Percentiles rank a stretch among this genome's conserved stretches.
These are phyloP conservation scores for Tetrapisispora namnaoensis DNA, from an alignment of 805 yeast species.

Conservation along the genomic window DNA sequence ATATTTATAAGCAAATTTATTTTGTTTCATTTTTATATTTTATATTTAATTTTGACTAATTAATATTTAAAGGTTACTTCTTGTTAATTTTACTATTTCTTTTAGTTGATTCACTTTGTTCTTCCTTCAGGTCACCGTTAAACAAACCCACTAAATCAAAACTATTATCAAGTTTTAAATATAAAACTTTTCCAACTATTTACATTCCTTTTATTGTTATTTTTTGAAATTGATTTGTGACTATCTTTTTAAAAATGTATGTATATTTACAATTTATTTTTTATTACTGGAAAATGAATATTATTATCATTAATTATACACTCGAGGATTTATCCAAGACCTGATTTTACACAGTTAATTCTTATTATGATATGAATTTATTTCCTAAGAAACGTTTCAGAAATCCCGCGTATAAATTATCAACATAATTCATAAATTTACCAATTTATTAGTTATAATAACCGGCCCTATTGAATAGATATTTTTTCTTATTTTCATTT, in stretches of 20 bases:
- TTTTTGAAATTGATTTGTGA: conserved; percentile 1
- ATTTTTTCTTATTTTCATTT: too few species aligned
- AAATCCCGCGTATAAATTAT: too few species aligned
- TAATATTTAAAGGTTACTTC: conserved; percentile 4
- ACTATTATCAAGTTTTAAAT: conserved; percentile 1
- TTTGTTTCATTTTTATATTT: neutral
- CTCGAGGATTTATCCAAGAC: neutral
- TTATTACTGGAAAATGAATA: neutral
- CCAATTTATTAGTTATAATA: too few species aligned
- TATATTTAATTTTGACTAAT: neutral
- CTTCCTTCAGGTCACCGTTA: neutral
- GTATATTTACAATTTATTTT: neutral
- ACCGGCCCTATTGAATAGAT: too few species aligned
- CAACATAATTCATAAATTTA: too few species aligned
- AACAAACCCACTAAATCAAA: conserved; percentile 1
- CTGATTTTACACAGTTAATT: too few species aligned
- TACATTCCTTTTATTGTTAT: conserved; percentile 4
- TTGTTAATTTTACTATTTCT: conserved; percentile 8
- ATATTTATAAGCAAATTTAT: neutral
- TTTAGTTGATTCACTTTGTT: neutral
- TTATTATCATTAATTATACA: neutral
- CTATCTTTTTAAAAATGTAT: conserved; percentile 1
- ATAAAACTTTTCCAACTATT: conserved; percentile 4
- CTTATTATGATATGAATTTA: too few species aligned
- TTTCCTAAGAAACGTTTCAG: too few species aligned